Base-by-base conservation (phyloP, 179 eudicot genomes). In the Gypsophila paniculata region DNA sequence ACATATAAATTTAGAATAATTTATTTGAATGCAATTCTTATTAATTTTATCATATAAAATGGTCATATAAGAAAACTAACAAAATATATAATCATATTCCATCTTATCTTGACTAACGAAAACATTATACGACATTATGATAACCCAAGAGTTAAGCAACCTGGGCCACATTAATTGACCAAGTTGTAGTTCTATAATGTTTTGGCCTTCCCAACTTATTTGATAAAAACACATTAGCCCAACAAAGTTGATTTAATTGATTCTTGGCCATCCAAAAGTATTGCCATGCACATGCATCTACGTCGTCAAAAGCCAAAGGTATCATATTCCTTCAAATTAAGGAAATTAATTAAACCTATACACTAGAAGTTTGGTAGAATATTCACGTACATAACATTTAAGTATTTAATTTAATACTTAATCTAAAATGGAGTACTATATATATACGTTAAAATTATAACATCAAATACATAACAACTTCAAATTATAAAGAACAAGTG, bases 241-340 rank as follows among this genome's bases (percentile, higher is more conserved):
- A 17, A 61, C 46, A 61, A 61, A 34, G 9, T 61, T 61, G 66
- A 66, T 64, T 11, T 42, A 6, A 18, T 64, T 11, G 17, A n/a
- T 38, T 54, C 59, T n/a, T 21, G 25, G 48, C 52, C 32, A 66
- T 57, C 29, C 9, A 22, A 44, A 25, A 19, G 14, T 25, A 23
- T 49, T 26, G 23, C 14, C 11, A 68, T 14, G 71, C 59, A 68
- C 42, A 42, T 42, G 46, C 46, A 12, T 68, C 34, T 29, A 29
- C 34, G 34, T 29, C 4, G 44, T 68, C 25, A 51, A 68, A 68
- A 68, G 71, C 23, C 60, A 49, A 68, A 38, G 26, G 52, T n/a
- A 64, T 64, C 68, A 64, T n/a, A 64, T 64, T 64, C 68, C 68
- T 64, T 39, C 68, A 29, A 62, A 36, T 32, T 11, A 32, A 0